Evolutionary conservation across 805 yeast species (phyloP), one percentile per base, ranked within the genome.

Genomic region (Ogataea degrootiae): DNA sequence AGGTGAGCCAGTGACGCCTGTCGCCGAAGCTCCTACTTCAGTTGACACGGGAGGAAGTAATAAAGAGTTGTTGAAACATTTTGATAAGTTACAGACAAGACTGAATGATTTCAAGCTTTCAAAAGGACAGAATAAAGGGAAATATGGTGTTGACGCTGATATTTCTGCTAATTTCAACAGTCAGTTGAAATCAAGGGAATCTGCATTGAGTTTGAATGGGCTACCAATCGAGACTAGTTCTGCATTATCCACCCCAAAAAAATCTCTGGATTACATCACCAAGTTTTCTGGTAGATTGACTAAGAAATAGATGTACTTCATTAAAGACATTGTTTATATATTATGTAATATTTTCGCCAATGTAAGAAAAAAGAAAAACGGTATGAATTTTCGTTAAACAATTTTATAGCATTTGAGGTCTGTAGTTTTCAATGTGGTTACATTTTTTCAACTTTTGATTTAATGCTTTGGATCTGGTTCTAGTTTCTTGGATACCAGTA

Each of bases 381-480:
- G 6, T 7, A 34, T 1, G 11, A 7, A 8, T 15, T 3, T 15
- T 34, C 8, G 21, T 39, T 23, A 9, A 26, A 9, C 31, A 9
- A 26, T 26, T 11, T 35, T 21, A 37, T 80, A 61, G 34, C 44
- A 39, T 41, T 53, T 51, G 53, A 48, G 86, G 92, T 62, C 94
- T 76, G 70, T 66, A 87, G 61, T 90, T 91, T 40, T 78, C 78
- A 71, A 88, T 90, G 71, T 79, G 78, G 64, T 92, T 92, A 61
- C 80, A 69, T 61, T 78, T 78, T 65, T 79, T 83, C 49, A 78
- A 72, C 37, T 83, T 82, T 52, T 82, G 70, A 36, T 68, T 63
- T 44, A 72, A 53, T 22, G 66, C 58, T 51, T 64, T 66, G 51
- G 68, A 67, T 52, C 56, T 45, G 11, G 37, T 41, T 23, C 46